These are phyloP conservation scores for Hanseniaspora sp. DNA, from an alignment of 1,139 yeast genomes.

Conservation along the genomic window DNA sequence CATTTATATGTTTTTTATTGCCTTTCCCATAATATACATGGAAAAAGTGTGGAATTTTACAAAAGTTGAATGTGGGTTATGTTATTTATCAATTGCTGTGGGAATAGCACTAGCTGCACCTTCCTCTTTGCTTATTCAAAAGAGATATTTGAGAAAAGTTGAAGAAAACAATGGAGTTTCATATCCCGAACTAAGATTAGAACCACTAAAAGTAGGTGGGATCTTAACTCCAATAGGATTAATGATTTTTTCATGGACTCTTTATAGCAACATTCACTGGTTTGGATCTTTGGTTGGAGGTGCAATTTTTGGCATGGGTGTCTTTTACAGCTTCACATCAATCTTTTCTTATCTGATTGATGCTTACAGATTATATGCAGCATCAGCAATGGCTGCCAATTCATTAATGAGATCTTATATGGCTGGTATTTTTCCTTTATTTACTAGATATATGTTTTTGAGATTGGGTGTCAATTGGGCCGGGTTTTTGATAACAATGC, in stretches of 20 bases:
- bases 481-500: constrained; percentile 43
- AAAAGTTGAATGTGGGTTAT: constrained; percentile 43
- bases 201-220: constrained; percentile 39
- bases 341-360: constrained; percentile 52
- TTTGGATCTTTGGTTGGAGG: constrained; percentile 61
- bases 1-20: constrained; percentile 51
- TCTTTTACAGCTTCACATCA: constrained; percentile 47
- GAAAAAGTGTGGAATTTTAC: constrained; percentile 38
- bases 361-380: constrained; percentile 52
- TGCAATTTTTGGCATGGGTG: constrained; percentile 46
- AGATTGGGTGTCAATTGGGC: constrained; percentile 57
- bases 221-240: constrained; percentile 51
- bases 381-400: constrained; percentile 74
- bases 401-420: constrained; percentile 55
- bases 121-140: constrained; percentile 30
- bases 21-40: constrained; percentile 46
- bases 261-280: constrained; percentile 53
- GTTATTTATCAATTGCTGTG: constrained; percentile 43
- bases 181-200: constrained; percentile 52
- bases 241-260: constrained; percentile 72
- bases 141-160: constrained; percentile 27
- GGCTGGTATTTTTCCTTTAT: constrained; percentile 71
- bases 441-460: constrained; percentile 48
- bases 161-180: constrained; percentile 33
- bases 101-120: constrained; percentile 37